Conservation (phyloP, 2,329 filamentous ascomycete species). For the Ophiostoma tasmaniense region DNA sequence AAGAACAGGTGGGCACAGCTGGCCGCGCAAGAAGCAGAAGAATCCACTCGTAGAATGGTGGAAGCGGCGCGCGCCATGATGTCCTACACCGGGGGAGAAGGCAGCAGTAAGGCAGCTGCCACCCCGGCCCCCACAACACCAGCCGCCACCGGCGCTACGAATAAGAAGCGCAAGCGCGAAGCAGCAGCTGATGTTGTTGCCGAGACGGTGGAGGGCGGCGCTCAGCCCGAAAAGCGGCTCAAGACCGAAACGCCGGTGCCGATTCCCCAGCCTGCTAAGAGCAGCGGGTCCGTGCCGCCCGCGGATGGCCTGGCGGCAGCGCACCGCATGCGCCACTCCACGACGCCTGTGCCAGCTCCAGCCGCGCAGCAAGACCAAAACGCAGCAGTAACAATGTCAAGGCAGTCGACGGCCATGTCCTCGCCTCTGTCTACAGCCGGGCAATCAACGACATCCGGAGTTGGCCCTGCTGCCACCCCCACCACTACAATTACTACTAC, state of each 20-base stretch:
- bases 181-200: conserved; percentile 20
- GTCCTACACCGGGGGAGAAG: conserved; percentile 13
- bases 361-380: conserved; percentile 22
- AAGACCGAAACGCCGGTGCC: conserved; percentile 34
- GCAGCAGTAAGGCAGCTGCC: not conserved
- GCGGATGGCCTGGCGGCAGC: conserved; percentile 18
- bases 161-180: conserved; percentile 29
- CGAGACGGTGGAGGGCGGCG: conserved; percentile 12
- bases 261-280: conserved; percentile 26
- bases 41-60: conserved; percentile 29
- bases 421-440: conserved; percentile 13
- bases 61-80: conserved; percentile 27
- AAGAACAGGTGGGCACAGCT: conserved; percentile 55
- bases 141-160: not conserved
- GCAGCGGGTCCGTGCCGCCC: conserved; percentile 18
- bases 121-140: conserved; percentile 6
- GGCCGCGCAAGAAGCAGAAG: conserved; percentile 51
- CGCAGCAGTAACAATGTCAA: not conserved
- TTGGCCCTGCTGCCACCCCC: not conserved
- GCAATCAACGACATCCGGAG: not conserved
- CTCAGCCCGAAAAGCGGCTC: conserved; percentile 25
- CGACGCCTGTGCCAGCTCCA: conserved; percentile 30
- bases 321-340: conserved; percentile 18
- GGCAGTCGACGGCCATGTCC: conserved; percentile 11
- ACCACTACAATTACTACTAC: conserved; percentile 19